Conservation (phyloP, 108 stramenopile species). For the Skeletonema potamos region DNA sequence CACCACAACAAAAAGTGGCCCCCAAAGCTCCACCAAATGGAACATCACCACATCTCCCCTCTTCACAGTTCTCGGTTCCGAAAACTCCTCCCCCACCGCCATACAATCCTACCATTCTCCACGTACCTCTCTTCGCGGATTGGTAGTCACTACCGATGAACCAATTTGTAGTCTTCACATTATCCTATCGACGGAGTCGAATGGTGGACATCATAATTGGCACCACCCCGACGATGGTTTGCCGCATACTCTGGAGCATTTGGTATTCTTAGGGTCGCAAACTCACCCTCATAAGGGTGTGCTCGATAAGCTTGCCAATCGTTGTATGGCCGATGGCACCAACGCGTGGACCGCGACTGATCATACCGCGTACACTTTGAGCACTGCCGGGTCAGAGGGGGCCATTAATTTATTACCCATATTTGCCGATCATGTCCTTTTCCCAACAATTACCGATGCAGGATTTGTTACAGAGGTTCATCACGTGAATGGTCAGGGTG, state of each 20-base stretch:
- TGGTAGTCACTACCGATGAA: slow-evolving; percentile 37
- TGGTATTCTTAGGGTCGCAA: slow-evolving; percentile 43
- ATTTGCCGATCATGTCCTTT: slow-evolving; percentile 49
- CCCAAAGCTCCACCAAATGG: slow-evolving; percentile 39
- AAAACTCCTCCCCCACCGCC: neutral
- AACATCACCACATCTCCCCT: slow-evolving; percentile 21
- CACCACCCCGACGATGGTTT: slow-evolving; percentile 48
- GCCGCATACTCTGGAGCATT: slow-evolving; percentile 51
- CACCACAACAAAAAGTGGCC: slow-evolving; percentile 20
- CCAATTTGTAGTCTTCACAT: slow-evolving; percentile 48
- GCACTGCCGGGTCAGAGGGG: slow-evolving; percentile 45
- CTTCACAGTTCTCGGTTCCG: slow-evolving; percentile 16
- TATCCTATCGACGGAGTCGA: slow-evolving; percentile 45
- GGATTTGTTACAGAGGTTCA: slow-evolving; percentile 51
- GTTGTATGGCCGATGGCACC: slow-evolving; percentile 49
- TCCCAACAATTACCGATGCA: slow-evolving; percentile 45
- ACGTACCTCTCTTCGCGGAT: slow-evolving; percentile 27
- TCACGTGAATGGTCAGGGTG: slow-evolving; percentile 41
- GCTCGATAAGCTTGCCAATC: slow-evolving; percentile 52
- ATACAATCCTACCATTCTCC: slow-evolving; percentile 36
- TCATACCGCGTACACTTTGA: slow-evolving; percentile 51
- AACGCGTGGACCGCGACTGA: slow-evolving; percentile 59
- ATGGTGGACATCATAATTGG: slow-evolving; percentile 34
- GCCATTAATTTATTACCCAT: slow-evolving; percentile 41
- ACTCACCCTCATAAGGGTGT: slow-evolving; percentile 52